Base-by-base conservation (phyloP, 352 stramenopile genomes). In the Elongisporangium anandrum region DNA sequence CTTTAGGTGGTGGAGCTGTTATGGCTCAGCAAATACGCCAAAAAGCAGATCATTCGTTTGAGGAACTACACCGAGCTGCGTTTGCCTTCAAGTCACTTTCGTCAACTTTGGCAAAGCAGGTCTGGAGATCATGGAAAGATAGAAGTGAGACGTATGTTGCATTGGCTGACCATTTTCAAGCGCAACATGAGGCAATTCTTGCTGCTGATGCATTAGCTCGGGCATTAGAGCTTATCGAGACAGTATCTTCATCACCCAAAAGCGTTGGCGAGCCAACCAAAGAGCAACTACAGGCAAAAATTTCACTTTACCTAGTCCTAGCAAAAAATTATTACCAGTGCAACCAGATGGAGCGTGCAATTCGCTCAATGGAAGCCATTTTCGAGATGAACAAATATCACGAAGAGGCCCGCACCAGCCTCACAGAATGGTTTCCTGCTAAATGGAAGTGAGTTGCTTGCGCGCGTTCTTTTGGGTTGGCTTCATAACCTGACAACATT, bases 311-410 rank as follows among this genome's bases (percentile, higher is more conserved):
- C 50, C 9, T 84, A 10, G 70, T 79, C n/a, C 72, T 92, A 19
- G 80, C 69, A 13, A 56, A 55, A n/a, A 84, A 80, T 17, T 88
- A 80, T 52, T 90, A 88, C 62, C 70, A 87, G 57, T 75, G 69
- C 65, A 92, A 92, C 59, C 80, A 90, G 50, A 90, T 92, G 83
- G 79, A 90, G 57, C 74, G 73, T 8, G 83, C 83, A 1, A 87
- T 92, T 51, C 77, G 79, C 16, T 70, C 80, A 50, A 87, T 90
- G 73, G 79, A 90, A 68, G 74, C 69, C 20, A 73, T 85, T 23
- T 79, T 90, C 61, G 66, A 81, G 38, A 69, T 89, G 45, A 73
- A 83, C 49, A 70, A 65, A 26, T 86, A 78, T 41, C 60, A 88
- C 23, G 51, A 70, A n/a, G 81, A 89, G 51, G 76, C 81, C 2